A percentile compares a stretch with the other conserved stretches of the same genome.
Conservation (phyloP, 805 yeast species). For the Kuraishia hungarica region DNA sequence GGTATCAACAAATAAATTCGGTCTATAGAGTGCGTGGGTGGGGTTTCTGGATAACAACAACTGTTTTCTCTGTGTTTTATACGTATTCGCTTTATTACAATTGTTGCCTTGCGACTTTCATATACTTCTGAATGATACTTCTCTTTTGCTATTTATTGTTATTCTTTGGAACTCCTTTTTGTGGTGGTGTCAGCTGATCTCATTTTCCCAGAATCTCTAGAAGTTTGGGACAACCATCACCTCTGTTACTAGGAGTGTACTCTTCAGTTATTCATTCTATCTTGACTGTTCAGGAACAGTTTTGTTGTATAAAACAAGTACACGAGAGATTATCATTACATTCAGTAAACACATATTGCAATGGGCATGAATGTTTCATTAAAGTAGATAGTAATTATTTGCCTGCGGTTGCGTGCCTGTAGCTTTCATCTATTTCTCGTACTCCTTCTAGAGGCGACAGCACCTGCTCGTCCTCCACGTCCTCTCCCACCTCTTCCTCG, state of each 20-base stretch:
- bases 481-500: background rate
- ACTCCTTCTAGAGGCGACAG: constrained; percentile 2
- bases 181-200: too few species aligned
- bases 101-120: background rate
- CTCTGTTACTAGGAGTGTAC: background rate
- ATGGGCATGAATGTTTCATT: background rate
- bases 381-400: background rate
- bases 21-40: background rate
- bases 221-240: too few species aligned
- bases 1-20: constrained; percentile 32
- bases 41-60: background rate
- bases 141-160: background rate
- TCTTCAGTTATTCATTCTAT: too few species aligned
- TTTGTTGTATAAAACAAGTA: background rate
- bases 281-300: background rate
- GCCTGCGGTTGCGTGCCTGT: background rate
- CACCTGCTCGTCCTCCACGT: background rate
- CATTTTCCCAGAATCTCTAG: background rate
- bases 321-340: background rate
- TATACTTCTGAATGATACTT: background rate
- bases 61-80: background rate
- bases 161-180: background rate
- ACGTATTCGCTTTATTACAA: background rate
- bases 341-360: background rate
- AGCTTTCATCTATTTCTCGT: constrained; percentile 1